Evolutionary conservation across 2,329 filamentous ascomycete genomes (phyloP).

Genomic region (Blumeriella jaapii): DNA sequence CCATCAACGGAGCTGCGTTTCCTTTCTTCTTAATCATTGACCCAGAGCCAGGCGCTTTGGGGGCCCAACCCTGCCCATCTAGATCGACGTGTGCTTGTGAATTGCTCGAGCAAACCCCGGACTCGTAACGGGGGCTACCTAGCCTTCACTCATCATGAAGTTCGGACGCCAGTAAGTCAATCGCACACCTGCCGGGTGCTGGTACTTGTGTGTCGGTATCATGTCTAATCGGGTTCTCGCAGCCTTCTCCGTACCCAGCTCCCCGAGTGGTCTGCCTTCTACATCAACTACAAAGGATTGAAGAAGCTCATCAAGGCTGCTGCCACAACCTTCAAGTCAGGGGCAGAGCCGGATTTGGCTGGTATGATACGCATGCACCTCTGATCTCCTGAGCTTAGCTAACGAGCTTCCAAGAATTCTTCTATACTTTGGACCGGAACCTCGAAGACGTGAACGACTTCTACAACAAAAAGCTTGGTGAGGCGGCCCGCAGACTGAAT

Average conservation of each 20-base stretch:
- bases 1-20: conserved; percentile 21
- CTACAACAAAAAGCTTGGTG: conserved; percentile 90
- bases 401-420: conserved; percentile 59
- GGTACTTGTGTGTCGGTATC: not conserved
- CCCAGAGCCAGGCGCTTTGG: too few relatives aligned
- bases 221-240: not conserved
- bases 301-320: conserved; percentile 90
- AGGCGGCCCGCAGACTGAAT: conserved; percentile 72
- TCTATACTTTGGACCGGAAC: conserved; percentile 91
- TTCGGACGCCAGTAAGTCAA: conserved; percentile 47
- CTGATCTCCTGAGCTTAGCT: conserved; percentile 14
- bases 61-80: too few relatives aligned
- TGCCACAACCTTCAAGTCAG: conserved; percentile 50
- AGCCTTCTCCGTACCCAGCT: conserved; percentile 73
- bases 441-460: conserved; percentile 94
- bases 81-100: too few relatives aligned
- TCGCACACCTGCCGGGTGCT: conserved; percentile 5
- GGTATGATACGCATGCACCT: conserved; percentile 40
- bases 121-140: conserved; percentile 2
- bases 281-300: conserved; percentile 82
- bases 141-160: conserved; percentile 37
- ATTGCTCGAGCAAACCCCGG: not conserved
- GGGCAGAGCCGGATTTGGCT: conserved; percentile 75
- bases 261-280: conserved; percentile 73
- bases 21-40: conserved; percentile 17